Evolutionary conservation across 208 protist genomes (phyloP), one percentile per base, ranked within the genome.

Genomic region (Wallacemonas collosoma): DNA sequence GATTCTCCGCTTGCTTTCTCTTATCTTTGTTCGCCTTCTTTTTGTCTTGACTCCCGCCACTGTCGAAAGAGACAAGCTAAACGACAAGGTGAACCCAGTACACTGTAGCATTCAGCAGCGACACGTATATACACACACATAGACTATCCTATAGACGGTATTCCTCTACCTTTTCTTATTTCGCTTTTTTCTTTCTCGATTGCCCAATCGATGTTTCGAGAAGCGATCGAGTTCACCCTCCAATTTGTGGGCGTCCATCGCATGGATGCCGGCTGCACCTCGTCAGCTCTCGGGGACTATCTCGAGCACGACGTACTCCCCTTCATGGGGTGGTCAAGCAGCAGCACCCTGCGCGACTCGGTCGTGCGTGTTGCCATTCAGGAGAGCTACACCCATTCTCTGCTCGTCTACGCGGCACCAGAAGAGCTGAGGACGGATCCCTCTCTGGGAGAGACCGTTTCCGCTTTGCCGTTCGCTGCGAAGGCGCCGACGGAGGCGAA

Each of bases 211-310:
- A 94, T 94, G 89, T 94, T 94, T 66, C 65, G 57, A 5, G 83
- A 83, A 72, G 75, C 72, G 26, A 55, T 94, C 39, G 81, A 94
- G 12, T 71, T 71, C 48, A 76, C 80, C 5, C 63, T 90, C 1
- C 76, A 83, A 56, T 94, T 96, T 67, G 81, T 96, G 55, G 85
- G 79, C 14, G 78, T 81, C 14, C 91, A 96, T 17, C 61, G 66
- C 48, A 76, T 76, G 11, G 9, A 69, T 9, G 51, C 65, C 6
- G 91, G 91, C 39, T 91, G 85, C 76, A 80, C 68, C 38, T 76
- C 82, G 1, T 74, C 69, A 1, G 78, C 84, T 56, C 73, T 96
- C n/a, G 73, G 82, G 38, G 88, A 91, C 50, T 93, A 90, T 71
- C 70, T 96, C n/a, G 73, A 71, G 43, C 45, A 70, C 2, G 91